Evolutionary conservation across 176 grass and related monocot genomes (phyloP), one percentile per base, ranked within the genome.

Genomic region (Oryza glumipatula): DNA sequence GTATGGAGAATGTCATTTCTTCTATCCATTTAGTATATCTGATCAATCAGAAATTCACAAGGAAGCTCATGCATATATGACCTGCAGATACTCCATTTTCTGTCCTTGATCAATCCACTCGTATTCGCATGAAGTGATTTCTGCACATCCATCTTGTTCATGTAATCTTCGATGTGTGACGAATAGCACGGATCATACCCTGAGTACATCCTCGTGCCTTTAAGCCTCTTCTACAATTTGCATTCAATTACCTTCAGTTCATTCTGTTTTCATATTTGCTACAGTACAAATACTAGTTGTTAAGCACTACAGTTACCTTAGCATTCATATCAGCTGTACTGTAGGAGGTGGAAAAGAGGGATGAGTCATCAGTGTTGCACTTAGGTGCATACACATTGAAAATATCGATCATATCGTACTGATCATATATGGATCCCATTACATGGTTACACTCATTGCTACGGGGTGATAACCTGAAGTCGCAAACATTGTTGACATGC

Each of bases 301-400:
- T 69, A 65, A 80, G 48, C 48, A 77, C 12, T 56, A 9, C 2
- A 17, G 14, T 89, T 79, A 89, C 76, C 82, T 79, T 67, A 14
- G 60, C 10, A 68, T 75, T 58, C 61, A 28, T 89, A 75, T 75
- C 70, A 30, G 69, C 38, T 3, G 35, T 61, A 48, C 68, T 74
- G 23, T 60, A 17, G 19, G 36, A 75, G 32, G 61, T 75, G 68
- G 19, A 89, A 15, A 41, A 63, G 7, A 12, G 4, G 47, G 90
- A 70, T 74, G 86, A 84, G 87, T 89, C 80, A 67, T 89, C 80
- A 73, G 76, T 87, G 63, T 87, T 92, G 70, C 95, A 97, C 83
- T 92, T 97, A 7, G 86, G 92, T 76, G 95, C 95, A 70, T 97
- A 97, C 65, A 97, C 78, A 56, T 97, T 97, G 75, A 91, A 97